A percentile compares a stretch with the other conserved stretches of the same genome.
phyloP scores from a whole-genome alignment of 331 rosid species.

The Cydonia oblonga region DNA sequence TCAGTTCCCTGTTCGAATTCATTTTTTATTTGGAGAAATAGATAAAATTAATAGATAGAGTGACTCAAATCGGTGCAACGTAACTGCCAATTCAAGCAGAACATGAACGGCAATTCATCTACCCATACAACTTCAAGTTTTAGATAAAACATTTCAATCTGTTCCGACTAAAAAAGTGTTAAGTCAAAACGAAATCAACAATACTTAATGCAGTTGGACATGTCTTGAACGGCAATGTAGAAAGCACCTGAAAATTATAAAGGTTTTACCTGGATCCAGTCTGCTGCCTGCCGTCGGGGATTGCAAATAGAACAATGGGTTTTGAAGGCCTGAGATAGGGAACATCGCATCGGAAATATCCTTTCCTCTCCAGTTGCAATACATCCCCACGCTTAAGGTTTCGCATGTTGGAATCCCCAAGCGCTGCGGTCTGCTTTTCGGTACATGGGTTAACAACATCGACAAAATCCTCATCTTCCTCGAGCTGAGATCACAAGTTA shows the following conservation, averaged over 20 bases:
- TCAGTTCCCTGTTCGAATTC: too few relatives aligned
- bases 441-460: conserved; percentile 78
- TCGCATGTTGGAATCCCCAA: conserved; percentile 48
- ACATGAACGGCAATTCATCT: too few relatives aligned
- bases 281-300: conserved; percentile 51
- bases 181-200: neutral
- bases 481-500: conserved; percentile 55
- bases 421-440: conserved; percentile 53
- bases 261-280: conserved; percentile 16
- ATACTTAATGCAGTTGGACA: neutral
- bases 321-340: conserved; percentile 62
- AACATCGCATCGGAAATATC: conserved; percentile 81
- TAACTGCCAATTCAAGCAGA: neutral
- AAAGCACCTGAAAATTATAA: neutral
- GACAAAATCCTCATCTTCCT: conserved; percentile 72
- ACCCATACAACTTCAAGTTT: too few relatives aligned
- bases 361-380: conserved; percentile 91
- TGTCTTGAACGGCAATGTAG: neutral
- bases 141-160: too few relatives aligned
- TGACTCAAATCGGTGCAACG: neutral
- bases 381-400: conserved; percentile 61
- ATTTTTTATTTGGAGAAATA: too few relatives aligned
- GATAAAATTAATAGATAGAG: neutral
- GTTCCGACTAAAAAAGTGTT: neutral
- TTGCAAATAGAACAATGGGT: conserved; percentile 40